A percentile compares a stretch with the other conserved stretches of the same genome.
Evolutionary conservation across 2,329 filamentous ascomycete species (phyloP).

Genomic region (Grosmannia huntii): DNA sequence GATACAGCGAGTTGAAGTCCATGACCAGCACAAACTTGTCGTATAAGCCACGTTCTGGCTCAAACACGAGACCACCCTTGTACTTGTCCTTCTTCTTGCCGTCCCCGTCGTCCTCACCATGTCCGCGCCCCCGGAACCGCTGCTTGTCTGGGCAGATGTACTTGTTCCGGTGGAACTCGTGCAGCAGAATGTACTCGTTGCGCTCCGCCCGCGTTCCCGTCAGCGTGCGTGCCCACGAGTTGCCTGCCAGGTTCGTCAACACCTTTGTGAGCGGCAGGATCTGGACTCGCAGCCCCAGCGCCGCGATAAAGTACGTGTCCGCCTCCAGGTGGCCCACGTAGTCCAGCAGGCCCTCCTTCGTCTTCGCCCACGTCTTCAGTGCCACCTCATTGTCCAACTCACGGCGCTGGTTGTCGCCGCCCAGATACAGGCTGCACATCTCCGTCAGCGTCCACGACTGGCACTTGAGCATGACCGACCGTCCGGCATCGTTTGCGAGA

Average conservation of each 20-base stretch:
- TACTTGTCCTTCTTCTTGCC: constrained; percentile 97
- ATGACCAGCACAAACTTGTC: constrained; percentile 98
- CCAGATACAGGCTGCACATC: constrained; percentile 85
- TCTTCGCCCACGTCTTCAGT: constrained; percentile 73
- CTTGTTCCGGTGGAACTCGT: constrained; percentile 93
- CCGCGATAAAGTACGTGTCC: constrained; percentile 92
- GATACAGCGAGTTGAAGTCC: constrained; percentile 99
- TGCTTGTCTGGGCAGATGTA: constrained; percentile 97
- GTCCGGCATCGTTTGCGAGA: constrained; percentile 89
- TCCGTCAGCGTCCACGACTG: constrained; percentile 97
- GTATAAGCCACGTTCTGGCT: constrained; percentile 93
- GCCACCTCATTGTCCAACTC: constrained; percentile 84
- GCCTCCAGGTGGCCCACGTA: constrained; percentile 89
- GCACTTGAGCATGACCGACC: constrained; percentile 93
- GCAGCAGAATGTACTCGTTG: constrained; percentile 97
- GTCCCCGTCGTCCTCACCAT: constrained; percentile 49
- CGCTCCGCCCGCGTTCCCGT: constrained; percentile 93
- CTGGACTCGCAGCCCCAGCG: constrained; percentile 77
- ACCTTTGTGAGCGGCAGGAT: constrained; percentile 91
- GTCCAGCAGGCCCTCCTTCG: constrained; percentile 78
- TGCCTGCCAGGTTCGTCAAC: constrained; percentile 89
- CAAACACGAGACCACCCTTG: constrained; percentile 96
- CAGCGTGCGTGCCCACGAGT: constrained; percentile 93
- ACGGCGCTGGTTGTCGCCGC: constrained; percentile 45
- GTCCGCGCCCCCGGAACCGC: constrained; percentile 61